A percentile compares a stretch with the other conserved stretches of the same genome.
These are phyloP conservation scores for Chrysochromulina parva DNA, from an alignment of 78 protist genomes.

Conservation along the genomic window DNA sequence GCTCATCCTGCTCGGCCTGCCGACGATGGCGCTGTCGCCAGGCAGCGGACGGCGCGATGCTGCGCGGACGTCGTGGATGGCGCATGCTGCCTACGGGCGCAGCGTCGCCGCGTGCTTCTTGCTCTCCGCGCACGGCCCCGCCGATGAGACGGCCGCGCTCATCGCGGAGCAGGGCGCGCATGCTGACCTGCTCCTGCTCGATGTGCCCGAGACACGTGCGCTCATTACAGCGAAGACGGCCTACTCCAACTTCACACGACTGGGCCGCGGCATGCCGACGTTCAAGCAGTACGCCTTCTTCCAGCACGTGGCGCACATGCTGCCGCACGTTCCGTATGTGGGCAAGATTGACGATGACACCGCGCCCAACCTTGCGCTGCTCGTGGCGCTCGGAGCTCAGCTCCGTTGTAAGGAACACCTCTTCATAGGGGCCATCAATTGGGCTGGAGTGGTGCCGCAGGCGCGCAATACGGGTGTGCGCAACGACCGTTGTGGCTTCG, in stretches of 20 bases:
- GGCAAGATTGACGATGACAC: background rate
- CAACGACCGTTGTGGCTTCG: background rate
- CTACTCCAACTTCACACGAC: background rate
- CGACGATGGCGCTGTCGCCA: too few relatives aligned
- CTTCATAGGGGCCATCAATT: background rate
- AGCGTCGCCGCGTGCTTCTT: too few relatives aligned
- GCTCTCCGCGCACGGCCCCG: too few relatives aligned
- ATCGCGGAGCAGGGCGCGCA: too few relatives aligned
- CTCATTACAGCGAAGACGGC: background rate
- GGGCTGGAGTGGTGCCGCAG: background rate
- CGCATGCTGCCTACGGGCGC: too few relatives aligned
- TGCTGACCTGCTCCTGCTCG: too few relatives aligned
- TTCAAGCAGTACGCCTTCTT: conserved; percentile 27
- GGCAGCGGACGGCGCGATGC: too few relatives aligned
- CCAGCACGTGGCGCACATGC: background rate
- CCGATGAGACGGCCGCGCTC: too few relatives aligned
- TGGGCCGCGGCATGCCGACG: conserved; percentile 15
- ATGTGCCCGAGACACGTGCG: too few relatives aligned
- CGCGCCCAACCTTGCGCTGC: background rate
- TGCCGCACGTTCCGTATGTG: background rate
- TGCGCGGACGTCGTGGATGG: too few relatives aligned
- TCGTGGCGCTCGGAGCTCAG: background rate
- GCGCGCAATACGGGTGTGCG: background rate
- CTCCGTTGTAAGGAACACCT: too few relatives aligned
- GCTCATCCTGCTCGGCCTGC: too few relatives aligned